phyloP scores from a whole-genome alignment of 805 yeast species.

The Saturnispora mendoncae region DNA sequence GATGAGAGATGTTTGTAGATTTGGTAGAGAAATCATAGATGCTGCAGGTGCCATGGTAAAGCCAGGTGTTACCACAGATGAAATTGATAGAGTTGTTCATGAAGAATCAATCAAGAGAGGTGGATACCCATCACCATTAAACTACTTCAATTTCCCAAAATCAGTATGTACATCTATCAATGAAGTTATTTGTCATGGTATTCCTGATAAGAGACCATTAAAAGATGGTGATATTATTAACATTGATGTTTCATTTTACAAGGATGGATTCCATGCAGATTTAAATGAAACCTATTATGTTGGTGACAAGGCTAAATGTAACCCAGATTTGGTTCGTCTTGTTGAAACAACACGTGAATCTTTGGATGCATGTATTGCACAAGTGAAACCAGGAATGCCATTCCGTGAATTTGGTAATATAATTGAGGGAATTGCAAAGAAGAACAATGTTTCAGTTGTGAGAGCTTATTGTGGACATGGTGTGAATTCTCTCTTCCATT shows the following conservation, averaged over 20 bases:
- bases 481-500: constrained; percentile 75
- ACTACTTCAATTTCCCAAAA: constrained; percentile 90
- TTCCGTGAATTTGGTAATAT: constrained; percentile 80
- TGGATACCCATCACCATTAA: constrained; percentile 91
- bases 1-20: constrained; percentile 63
- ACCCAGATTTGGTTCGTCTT: constrained; percentile 75
- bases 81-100: constrained; percentile 78
- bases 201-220: constrained; percentile 82
- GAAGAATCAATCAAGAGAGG: constrained; percentile 79
- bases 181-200: constrained; percentile 95
- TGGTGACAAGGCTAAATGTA: constrained; percentile 75
- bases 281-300: constrained; percentile 95
- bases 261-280: constrained; percentile 88
- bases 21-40: constrained; percentile 86
- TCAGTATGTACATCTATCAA: constrained; percentile 89
- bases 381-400: constrained; percentile 85
- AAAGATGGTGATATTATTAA: constrained; percentile 93
- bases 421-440: constrained; percentile 79
- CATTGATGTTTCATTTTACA: constrained; percentile 77
- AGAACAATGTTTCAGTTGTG: constrained; percentile 76
- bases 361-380: constrained; percentile 70
- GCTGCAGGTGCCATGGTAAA: constrained; percentile 71
- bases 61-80: constrained; percentile 93
- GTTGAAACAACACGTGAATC: constrained; percentile 91
- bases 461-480: constrained; percentile 94